These are phyloP conservation scores for Pseudogymnoascus sp. DNA, from an alignment of 2,329 filamentous ascomycete species.

Conservation along the genomic window DNA sequence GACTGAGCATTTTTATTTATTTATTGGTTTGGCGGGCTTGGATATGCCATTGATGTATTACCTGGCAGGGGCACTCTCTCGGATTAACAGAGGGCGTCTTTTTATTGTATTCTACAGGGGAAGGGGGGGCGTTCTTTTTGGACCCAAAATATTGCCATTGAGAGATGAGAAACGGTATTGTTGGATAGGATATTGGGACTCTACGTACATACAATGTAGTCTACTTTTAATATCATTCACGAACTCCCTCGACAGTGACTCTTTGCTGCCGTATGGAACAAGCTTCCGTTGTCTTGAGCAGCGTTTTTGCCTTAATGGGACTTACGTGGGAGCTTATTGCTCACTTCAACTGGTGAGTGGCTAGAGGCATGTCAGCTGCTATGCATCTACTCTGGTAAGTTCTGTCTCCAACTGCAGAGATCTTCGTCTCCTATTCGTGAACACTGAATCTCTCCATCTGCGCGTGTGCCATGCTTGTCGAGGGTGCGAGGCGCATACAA, in stretches of 20 bases:
- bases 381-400: neutral
- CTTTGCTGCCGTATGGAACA: neutral
- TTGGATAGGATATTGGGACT: neutral
- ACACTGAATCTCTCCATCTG: neutral
- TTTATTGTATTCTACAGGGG: neutral
- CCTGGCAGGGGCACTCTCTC: neutral
- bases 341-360: neutral
- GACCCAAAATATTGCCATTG: neutral
- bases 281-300: neutral
- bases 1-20: slow-evolving; percentile 13
- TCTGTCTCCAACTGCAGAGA: neutral
- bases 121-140: neutral
- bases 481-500: neutral
- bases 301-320: neutral
- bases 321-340: neutral
- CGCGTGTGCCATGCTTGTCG: neutral
- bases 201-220: neutral
- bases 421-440: neutral
- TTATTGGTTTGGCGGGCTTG: neutral
- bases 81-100: neutral
- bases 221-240: neutral
- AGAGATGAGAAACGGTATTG: neutral
- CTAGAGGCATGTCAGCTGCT: neutral
- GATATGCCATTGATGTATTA: neutral
- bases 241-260: neutral